Base-by-base conservation (phyloP, 176 grass and related monocot species). In the Rhipidocladum racemiflorum region DNA sequence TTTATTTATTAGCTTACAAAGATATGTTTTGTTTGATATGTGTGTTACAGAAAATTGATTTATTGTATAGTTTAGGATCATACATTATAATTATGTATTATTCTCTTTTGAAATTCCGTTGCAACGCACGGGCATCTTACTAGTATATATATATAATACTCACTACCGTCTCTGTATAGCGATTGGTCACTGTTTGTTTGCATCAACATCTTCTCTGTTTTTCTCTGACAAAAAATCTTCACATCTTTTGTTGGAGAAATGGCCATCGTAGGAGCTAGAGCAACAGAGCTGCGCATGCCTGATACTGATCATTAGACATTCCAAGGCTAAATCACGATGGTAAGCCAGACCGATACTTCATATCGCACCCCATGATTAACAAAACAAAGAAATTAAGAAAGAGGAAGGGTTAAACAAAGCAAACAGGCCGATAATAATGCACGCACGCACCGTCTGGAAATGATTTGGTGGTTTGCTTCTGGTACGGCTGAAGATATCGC, bases 301-400 rank as follows among this genome's bases (percentile, higher is more conserved):
- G 49, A 14, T 7, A 29, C 27, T 84, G 1, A 34, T 61, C 55
- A 20, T 28, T 20, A 39, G 55, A 43, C 55, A 76, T 65, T 65
- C 60, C 60, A 34, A 65, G 20, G 20, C 61, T 65, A 61, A 49
- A 36, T 65, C 20, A 79, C 25, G 60, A 8, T 43, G 76, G 42
- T 40, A 59, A 59, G 51, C 40, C 35, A 25, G 51, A 57, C 51
- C 40, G 34, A 75, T 50, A 23, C 29, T 49, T 49, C 76, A 35
- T 49, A 45, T 4, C 20, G n/a, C n/a, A n/a, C 5, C 53, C 7
- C 36, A 80, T 88, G 29, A 79, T 74, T 59, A 88, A 21, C 68
- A 40, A 11, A 51, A 83, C 38, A 75, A 67, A 51, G 43, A 6
- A 79, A 30, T 12, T 6, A 60, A 60, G n/a, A 25, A 25, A 50